Percentiles rank a stretch among this genome's conserved stretches.
Conservation (phyloP, 352 stramenopile genomes). For the Pilasporangium apinafurcum region DNA sequence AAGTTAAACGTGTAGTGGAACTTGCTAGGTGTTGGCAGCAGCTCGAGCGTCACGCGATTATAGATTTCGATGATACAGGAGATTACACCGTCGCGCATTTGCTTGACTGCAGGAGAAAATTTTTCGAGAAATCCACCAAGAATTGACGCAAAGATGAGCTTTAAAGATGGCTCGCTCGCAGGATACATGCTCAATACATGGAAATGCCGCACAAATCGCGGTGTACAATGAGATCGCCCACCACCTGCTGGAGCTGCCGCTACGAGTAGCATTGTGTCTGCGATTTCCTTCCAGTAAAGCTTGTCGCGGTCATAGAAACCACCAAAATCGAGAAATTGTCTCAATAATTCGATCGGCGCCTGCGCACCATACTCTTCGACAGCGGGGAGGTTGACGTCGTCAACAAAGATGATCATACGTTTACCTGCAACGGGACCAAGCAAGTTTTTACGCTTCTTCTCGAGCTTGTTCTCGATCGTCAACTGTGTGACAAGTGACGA, state of each 20-base stretch:
- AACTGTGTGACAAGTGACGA: conserved; percentile 84
- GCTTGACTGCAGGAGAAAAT: conserved; percentile 83
- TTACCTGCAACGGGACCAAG: conserved; percentile 85
- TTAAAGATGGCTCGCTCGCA: conserved; percentile 78
- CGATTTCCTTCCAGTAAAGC: conserved; percentile 96
- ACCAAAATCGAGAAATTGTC: conserved; percentile 93
- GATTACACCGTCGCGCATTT: conserved; percentile 78
- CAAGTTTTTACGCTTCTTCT: conserved; percentile 95
- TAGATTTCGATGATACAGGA: conserved; percentile 92
- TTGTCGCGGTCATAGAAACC: conserved; percentile 96
- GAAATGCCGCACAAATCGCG: conserved; percentile 93
- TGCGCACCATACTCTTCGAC: conserved; percentile 94
- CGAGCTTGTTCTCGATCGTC: conserved; percentile 91
- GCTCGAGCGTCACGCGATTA: conserved; percentile 85
- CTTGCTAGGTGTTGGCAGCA: conserved; percentile 91
- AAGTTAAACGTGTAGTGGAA: conserved; percentile 96
- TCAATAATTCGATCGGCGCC: conserved; percentile 90
- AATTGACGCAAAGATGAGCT: conserved; percentile 92
- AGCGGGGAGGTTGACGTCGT: conserved; percentile 94
- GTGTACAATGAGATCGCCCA: conserved; percentile 82
- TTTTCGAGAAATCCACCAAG: conserved; percentile 89
- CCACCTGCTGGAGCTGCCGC: conserved; percentile 88
- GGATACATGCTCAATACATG: conserved; percentile 94
- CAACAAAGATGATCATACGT: conserved; percentile 92
- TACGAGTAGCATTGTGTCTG: conserved; percentile 89